A percentile compares a stretch with the other conserved stretches of the same genome.
Conservation (phyloP, 140 eudicot species). For the Ambrosia hybrid region DNA sequence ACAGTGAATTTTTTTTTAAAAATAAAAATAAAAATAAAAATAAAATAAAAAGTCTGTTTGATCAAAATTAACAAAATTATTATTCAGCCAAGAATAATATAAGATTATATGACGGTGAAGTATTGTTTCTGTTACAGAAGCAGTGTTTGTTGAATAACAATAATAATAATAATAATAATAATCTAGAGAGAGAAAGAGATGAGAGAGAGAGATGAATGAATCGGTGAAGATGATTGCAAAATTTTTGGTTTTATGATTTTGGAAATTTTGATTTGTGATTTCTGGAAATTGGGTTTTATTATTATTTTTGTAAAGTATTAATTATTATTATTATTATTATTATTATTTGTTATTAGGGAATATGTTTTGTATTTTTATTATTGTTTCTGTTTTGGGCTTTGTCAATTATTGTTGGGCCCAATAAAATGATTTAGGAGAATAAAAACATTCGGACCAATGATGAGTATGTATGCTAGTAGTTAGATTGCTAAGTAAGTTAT, state of each 20-base stretch:
- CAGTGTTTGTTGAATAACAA: slow-evolving; percentile 8
- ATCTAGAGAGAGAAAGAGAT: slow-evolving; percentile 3
- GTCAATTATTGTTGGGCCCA: background rate
- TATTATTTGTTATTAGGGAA: too few species aligned
- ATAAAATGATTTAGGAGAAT: background rate
- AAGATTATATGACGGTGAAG: too few species aligned
- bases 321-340: too few species aligned
- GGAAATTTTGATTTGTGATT: slow-evolving; percentile 18
- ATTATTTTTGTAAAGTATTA: too few species aligned
- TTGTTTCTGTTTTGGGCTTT: background rate
- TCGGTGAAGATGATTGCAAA: slow-evolving; percentile 12
- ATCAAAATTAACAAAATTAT: slow-evolving; percentile 25
- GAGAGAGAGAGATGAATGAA: slow-evolving; percentile 26
- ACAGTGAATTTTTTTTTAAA: too few species aligned
- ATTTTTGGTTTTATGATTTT: too few species aligned
- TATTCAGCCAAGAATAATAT: too few species aligned
- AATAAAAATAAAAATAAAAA: too few species aligned
- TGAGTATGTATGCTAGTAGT: too few species aligned
- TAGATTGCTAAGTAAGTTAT: too few species aligned
- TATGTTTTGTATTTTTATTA: too few species aligned
- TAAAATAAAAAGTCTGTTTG: background rate
- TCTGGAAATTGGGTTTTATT: slow-evolving; percentile 22
- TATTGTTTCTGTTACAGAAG: background rate
- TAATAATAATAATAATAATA: background rate
- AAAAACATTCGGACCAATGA: background rate